A percentile compares a stretch with the other conserved stretches of the same genome.
Conservation (phyloP, 2,329 filamentous ascomycete genomes). For the Paradendryphiella salina region DNA sequence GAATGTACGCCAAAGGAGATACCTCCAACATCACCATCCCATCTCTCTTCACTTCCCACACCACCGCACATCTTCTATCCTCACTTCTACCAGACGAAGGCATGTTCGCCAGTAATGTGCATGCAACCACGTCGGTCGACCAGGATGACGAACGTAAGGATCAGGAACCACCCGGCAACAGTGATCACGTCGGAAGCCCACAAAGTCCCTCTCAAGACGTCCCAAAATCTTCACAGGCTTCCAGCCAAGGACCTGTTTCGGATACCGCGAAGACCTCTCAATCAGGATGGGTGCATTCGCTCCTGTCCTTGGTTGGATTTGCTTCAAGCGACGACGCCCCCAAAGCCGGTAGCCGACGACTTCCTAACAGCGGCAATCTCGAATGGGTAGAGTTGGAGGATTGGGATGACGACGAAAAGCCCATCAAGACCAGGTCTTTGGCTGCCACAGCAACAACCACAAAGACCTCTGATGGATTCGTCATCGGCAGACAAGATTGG, state of each 20-base stretch:
- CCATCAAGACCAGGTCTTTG: conserved; percentile 29
- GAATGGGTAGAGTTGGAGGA: conserved; percentile 73
- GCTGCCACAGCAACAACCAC: conserved; percentile 9
- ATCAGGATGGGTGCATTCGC: conserved; percentile 52
- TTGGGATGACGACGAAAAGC: conserved; percentile 58
- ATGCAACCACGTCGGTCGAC: background rate
- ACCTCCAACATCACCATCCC: conserved; percentile 95
- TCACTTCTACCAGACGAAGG: conserved; percentile 68
- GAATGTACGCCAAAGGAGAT: conserved; percentile 98
- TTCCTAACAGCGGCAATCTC: conserved; percentile 72
- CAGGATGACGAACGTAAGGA: too few species aligned
- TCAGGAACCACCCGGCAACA: too few species aligned
- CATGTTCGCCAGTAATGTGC: background rate
- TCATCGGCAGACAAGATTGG: conserved; percentile 87
- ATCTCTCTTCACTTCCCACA: conserved; percentile 91
- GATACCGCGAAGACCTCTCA: conserved; percentile 11
- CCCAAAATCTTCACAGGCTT: background rate
- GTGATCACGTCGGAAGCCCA: background rate
- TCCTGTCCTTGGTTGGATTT: conserved; percentile 52
- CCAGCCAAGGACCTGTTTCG: background rate
- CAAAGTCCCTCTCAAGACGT: background rate
- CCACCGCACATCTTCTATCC: conserved; percentile 88
- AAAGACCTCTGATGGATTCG: conserved; percentile 61
- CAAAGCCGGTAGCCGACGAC: conserved; percentile 61
- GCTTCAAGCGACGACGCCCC: conserved; percentile 23